Percentiles rank a stretch among this genome's conserved stretches.
Evolutionary conservation across 495 filamentous ascomycete species (phyloP).

Genomic region (Penicillium riverlandense): DNA sequence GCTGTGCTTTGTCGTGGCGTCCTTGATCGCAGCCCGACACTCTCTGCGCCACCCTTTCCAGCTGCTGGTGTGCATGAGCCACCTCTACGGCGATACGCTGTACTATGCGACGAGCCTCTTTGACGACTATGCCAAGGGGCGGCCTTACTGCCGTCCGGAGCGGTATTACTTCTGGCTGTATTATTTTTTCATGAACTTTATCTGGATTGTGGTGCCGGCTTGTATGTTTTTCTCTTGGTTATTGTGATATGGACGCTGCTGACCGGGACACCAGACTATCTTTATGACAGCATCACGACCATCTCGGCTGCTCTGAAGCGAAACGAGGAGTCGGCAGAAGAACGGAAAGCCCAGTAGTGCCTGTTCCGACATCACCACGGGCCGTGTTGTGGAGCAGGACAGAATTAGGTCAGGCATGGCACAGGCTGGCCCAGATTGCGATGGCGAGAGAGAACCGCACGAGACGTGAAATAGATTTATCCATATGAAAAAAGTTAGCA

Average conservation of each 20-base stretch:
- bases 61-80: conserved; percentile 63
- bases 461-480: background rate
- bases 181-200: conserved; percentile 77
- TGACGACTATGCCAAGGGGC: conserved; percentile 50
- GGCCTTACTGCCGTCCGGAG: conserved; percentile 68
- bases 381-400: conserved; percentile 3
- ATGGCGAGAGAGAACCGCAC: background rate
- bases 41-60: conserved; percentile 66
- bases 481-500: no score
- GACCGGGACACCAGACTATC: conserved; percentile 34
- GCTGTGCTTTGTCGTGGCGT: conserved; percentile 62
- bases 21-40: conserved; percentile 50
- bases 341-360: conserved; percentile 27
- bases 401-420: no score
- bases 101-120: conserved; percentile 79
- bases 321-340: conserved; percentile 28
- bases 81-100: conserved; percentile 78
- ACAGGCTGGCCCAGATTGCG: background rate
- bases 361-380: conserved; percentile 18
- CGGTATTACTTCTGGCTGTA: conserved; percentile 82
- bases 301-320: conserved; percentile 39
- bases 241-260: conserved; percentile 1
- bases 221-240: conserved; percentile 29
- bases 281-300: conserved; percentile 41
- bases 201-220: conserved; percentile 75